Base-by-base conservation (phyloP, 306 rosid genomes). In the Cucumis melo region DNA sequence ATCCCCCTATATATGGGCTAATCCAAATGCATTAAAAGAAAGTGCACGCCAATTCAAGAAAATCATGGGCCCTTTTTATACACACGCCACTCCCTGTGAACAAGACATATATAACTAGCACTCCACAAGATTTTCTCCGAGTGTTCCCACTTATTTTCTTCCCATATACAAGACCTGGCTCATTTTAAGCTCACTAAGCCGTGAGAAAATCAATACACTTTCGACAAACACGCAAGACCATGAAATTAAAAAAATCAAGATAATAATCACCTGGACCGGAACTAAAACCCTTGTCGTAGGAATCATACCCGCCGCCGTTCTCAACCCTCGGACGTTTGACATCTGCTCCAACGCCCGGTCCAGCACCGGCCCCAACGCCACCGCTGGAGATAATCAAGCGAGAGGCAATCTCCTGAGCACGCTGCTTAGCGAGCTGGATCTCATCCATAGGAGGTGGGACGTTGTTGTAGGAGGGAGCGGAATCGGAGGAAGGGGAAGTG, bases 391-490 rank as follows among this genome's bases (percentile, higher is more conserved):
- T 77, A 75, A 83, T 84, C 81, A 95, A 85, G 3, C 97, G 97
- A 75, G 99, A 90, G 4, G 99, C 98, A 38, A 95, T 93, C 88
- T 92, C 97, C 83, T 95, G 99, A 3, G 98, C 99, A 2, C 88
- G 89, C 80, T 90, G 98, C 82, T 95, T 95, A 78, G 97, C 97
- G n/a, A 86, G 83, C 80, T 89, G 90, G 81, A 95, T 82, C 60
- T 88, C 98, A 54, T 88, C 85, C 39, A 83, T 82, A 2, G 95
- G 88, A 1, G 95, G 93, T 3, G 91, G 89, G 3, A 87, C 96
- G 91, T 71, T 88, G 78, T 85, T 88, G 84, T 88, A 91, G 4
- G 89, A 80, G 0, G 87, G 56, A 9, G 88, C 81, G 8, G 86
- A 61, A 60, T 84, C 94, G 48, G 92, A 83, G 7, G 96, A 82